Conservation (phyloP, 106 monocot genomes). For the Dioscorea alata region DNA sequence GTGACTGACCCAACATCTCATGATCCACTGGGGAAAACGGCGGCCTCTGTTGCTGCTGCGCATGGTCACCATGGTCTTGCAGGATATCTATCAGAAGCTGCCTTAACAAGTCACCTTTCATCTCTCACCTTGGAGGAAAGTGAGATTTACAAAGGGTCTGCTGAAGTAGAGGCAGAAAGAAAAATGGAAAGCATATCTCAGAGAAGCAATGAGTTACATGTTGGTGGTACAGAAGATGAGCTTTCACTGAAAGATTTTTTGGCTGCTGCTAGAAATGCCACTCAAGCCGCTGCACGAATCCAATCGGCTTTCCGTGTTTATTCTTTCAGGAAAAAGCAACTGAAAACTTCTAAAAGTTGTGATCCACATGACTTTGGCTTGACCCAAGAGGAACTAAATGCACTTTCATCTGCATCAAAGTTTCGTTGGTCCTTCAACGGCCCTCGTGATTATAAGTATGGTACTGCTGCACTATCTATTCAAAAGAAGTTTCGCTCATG, state of each 20-base stretch:
- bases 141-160: slow-evolving; percentile 50
- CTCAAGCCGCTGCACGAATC: slow-evolving; percentile 78
- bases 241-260: slow-evolving; percentile 61
- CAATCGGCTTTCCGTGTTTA: slow-evolving; percentile 71
- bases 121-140: slow-evolving; percentile 40
- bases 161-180: slow-evolving; percentile 38
- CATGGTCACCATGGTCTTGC: slow-evolving; percentile 66
- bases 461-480: neutral
- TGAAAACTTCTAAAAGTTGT: slow-evolving; percentile 10
- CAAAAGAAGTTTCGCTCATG: no score
- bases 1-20: slow-evolving; percentile 62
- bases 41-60: slow-evolving; percentile 54
- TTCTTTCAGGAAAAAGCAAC: slow-evolving; percentile 58
- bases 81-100: slow-evolving; percentile 68
- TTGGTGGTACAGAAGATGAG: slow-evolving; percentile 46
- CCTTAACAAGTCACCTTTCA: slow-evolving; percentile 51
- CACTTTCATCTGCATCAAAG: slow-evolving; percentile 33
- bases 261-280: slow-evolving; percentile 60
- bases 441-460: slow-evolving; percentile 19
- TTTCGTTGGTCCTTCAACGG: slow-evolving; percentile 6
- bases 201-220: slow-evolving; percentile 18
- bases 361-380: slow-evolving; percentile 19
- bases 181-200: slow-evolving; percentile 40
- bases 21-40: slow-evolving; percentile 61
- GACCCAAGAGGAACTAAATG: slow-evolving; percentile 36